Percentiles rank a stretch among this genome's conserved stretches.
phyloP scores from a whole-genome alignment of 805 yeast genomes.

The Maudiozyma pseudohumilis region DNA sequence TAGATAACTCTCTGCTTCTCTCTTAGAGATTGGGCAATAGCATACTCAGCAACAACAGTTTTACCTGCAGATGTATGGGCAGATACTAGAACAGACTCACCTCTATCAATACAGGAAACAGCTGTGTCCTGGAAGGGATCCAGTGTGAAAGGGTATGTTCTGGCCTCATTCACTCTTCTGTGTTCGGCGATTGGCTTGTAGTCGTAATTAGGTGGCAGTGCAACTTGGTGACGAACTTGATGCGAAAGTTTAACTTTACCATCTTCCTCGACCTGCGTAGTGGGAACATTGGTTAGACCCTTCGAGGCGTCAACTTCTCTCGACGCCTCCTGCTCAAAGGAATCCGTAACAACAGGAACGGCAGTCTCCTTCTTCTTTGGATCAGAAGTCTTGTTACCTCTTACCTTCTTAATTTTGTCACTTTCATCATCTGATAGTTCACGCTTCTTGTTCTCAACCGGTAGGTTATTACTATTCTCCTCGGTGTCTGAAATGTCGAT shows the following conservation, averaged over 20 bases:
- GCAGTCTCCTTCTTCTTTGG: constrained; percentile 38
- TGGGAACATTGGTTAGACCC: constrained; percentile 45
- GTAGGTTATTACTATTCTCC: constrained; percentile 6
- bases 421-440: constrained; percentile 12
- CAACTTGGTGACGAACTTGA: constrained; percentile 96
- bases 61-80: constrained; percentile 98
- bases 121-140: constrained; percentile 98
- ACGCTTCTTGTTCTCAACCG: constrained; percentile 11
- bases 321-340: constrained; percentile 80
- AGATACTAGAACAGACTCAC: constrained; percentile 89
- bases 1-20: constrained; percentile 90
- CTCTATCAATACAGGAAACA: constrained; percentile 88
- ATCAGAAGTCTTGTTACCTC: constrained; percentile 20
- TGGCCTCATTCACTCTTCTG: constrained; percentile 65
- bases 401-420: constrained; percentile 5
- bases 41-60: constrained; percentile 94
- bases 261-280: constrained; percentile 32
- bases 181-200: constrained; percentile 86
- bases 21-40: constrained; percentile 88
- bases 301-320: constrained; percentile 78
- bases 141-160: constrained; percentile 82
- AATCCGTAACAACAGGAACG: constrained; percentile 73
- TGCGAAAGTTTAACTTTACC: constrained; percentile 66
- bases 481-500: constrained; percentile 13
- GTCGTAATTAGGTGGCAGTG: constrained; percentile 84